A percentile compares a stretch with the other conserved stretches of the same genome.
Conservation (phyloP, 2,329 filamentous ascomycete genomes). For the Pestalotiopsis sp. region DNA sequence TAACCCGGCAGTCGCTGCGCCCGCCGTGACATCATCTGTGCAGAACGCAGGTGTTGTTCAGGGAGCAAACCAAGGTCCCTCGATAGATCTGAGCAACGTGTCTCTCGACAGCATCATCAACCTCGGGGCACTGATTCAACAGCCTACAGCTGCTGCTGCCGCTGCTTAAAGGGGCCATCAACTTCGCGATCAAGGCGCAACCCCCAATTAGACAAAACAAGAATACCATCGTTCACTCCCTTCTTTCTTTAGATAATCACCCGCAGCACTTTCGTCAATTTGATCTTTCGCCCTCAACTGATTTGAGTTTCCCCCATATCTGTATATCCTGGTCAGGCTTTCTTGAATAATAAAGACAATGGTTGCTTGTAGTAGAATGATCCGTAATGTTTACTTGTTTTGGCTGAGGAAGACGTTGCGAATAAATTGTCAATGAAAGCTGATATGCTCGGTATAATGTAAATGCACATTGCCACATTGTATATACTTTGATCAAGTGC, state of each 20-base stretch:
- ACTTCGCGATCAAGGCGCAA: not conserved
- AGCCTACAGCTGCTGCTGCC: not conserved
- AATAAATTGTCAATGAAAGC: no score
- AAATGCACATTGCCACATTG: no score
- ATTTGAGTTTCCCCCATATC: not conserved
- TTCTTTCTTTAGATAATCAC: not conserved
- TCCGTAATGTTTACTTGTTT: not conserved
- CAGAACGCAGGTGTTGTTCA: conserved; percentile 21
- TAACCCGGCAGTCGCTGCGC: conserved; percentile 16
- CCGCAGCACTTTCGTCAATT: not conserved
- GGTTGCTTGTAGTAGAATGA: not conserved
- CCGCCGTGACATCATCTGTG: conserved; percentile 20
- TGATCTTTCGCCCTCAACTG: not conserved
- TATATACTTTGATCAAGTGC: no score
- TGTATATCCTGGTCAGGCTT: not conserved
- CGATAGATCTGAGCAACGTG: conserved; percentile 28
- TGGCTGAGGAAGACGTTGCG: no score
- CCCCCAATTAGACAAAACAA: not conserved
- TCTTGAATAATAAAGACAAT: not conserved
- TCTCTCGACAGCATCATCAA: conserved; percentile 27
- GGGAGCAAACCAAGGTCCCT: conserved; percentile 28
- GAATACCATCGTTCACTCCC: not conserved
- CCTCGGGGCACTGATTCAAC: conserved; percentile 24
- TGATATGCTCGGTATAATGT: no score
- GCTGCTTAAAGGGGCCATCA: not conserved